These are phyloP conservation scores for Plasmodium fragile DNA, from an alignment of 169 alveolate genomes.

Conservation along the genomic window DNA sequence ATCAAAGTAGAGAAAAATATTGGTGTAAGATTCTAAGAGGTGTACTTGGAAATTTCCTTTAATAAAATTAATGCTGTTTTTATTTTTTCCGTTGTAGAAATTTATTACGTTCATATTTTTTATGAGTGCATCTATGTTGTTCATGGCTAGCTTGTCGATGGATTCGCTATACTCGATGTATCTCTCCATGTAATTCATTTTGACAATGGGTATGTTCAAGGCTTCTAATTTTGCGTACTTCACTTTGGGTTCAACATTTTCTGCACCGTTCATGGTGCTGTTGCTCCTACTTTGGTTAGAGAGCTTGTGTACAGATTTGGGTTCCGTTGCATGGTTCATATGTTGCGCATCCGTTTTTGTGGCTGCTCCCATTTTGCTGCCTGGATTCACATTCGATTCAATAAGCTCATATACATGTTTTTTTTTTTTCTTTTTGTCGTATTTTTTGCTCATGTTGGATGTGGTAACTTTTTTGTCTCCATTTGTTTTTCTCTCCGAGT, in stretches of 20 bases:
- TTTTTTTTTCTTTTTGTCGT: constrained; percentile 8
- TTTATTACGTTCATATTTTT: constrained; percentile 52
- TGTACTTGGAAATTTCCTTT: constrained; percentile 59
- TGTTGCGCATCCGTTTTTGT: neutral
- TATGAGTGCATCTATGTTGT: constrained; percentile 38
- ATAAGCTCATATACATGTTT: constrained; percentile 4
- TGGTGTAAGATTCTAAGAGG: constrained; percentile 55
- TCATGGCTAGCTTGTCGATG: constrained; percentile 30
- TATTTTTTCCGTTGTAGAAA: constrained; percentile 39
- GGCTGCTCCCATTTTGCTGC: neutral
- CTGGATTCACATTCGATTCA: neutral
- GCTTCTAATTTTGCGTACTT: constrained; percentile 7
- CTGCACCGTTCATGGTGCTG: neutral
- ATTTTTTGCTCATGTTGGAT: neutral
- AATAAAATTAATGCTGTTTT: constrained; percentile 37
- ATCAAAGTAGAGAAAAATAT: constrained; percentile 50
- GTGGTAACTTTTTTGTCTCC: neutral
- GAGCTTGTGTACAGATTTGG: neutral
- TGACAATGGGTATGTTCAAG: constrained; percentile 31
- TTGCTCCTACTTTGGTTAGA: neutral
- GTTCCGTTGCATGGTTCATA: neutral
- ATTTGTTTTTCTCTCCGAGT: neutral
- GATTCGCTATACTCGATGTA: constrained; percentile 34
- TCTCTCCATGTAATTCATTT: constrained; percentile 52
- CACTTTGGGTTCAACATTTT: neutral